Base-by-base conservation (phyloP, 108 stramenopile genomes). In the Bacterosira constricta region DNA sequence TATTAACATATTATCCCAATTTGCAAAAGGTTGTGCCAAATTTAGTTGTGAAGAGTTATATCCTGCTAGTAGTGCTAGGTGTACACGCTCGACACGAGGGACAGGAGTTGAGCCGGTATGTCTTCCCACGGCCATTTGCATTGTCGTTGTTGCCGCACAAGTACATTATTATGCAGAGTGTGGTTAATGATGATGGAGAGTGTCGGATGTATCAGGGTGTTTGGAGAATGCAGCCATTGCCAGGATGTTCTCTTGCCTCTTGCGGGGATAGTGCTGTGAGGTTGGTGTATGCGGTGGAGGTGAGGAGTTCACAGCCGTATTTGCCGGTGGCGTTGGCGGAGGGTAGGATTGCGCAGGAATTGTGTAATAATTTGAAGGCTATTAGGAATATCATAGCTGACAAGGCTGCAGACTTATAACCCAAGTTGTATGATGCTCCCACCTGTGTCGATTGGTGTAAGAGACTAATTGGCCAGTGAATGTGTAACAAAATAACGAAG, bases 121-220 rank as follows among this genome's bases (percentile, higher is more conserved):
- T 77, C 18, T 92, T 90, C 49, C 90, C 90, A 4, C 77, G 93
- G 23, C 93, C 90, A 11, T 90, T 92, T 80, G 86, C 88, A n/a
- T 12, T 91, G 0, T 88, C 87, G 2, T 75, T 60, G 0, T 68
- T 95, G 42, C 90, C 88, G 4, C 85, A 87, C 18, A 76, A 76
- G 47, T 91, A 95, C 53, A 92, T 95, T 41, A 89, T 91, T 2
- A 95, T 95, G 94, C 91, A 92, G 67, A 87, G 83, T 50, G 82
- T 90, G 34, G 77, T 61, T 25, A 74, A 85, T 39, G 94, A 95
- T 60, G 87, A 91, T 73, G 93, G 93, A 25, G 94, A 95, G 54
- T 95, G 92, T 58, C 82, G 90, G n/a, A 61, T 92, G 69, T 95
- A 95, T 65, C 94, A 95, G 75, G 94, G 94, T 30, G 87, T 95